These are phyloP conservation scores for Phytophthora syringae DNA, from an alignment of 352 stramenopile genomes.

Conservation along the genomic window DNA sequence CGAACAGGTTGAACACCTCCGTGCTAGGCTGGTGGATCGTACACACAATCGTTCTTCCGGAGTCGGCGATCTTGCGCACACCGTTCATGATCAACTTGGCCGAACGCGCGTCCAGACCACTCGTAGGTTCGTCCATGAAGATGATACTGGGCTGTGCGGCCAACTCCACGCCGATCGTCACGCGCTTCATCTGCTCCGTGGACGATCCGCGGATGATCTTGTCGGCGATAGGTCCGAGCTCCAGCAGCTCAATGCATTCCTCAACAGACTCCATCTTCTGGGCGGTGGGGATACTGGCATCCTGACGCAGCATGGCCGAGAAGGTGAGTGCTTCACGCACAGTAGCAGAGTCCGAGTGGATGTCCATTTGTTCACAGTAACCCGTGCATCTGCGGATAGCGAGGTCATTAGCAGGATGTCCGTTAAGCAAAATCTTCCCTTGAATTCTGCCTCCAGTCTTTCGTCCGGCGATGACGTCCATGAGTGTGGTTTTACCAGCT, in stretches of 20 bases:
- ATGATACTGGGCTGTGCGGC: conserved; percentile 77
- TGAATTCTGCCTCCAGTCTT: conserved; percentile 36
- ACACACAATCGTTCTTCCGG: no score
- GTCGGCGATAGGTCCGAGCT: no score
- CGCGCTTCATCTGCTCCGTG: conserved; percentile 52
- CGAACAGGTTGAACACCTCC: conserved; percentile 35
- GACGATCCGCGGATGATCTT: conserved; percentile 49
- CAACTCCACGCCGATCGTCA: conserved; percentile 65
- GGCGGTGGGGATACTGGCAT: conserved; percentile 29
- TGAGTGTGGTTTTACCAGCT: conserved; percentile 82
- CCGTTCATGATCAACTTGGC: no score
- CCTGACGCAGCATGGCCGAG: conserved; percentile 73
- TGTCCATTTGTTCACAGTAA: conserved; percentile 26
- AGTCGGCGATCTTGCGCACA: no score
- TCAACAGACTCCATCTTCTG: conserved; percentile 40
- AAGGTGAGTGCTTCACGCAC: conserved; percentile 90
- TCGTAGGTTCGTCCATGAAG: conserved; percentile 35
- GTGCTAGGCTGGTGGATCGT: conserved; percentile 33
- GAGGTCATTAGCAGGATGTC: conserved; percentile 52
- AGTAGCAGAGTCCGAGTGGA: conserved; percentile 51
- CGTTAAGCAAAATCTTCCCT: conserved; percentile 89
- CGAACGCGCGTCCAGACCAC: no score
- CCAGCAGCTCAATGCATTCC: conserved; percentile 39
- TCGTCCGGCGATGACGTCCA: conserved; percentile 30
- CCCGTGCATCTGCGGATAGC: conserved; percentile 29